Evolutionary conservation across 257 asterid species (phyloP).

Genomic region (Perilla frutescens): DNA sequence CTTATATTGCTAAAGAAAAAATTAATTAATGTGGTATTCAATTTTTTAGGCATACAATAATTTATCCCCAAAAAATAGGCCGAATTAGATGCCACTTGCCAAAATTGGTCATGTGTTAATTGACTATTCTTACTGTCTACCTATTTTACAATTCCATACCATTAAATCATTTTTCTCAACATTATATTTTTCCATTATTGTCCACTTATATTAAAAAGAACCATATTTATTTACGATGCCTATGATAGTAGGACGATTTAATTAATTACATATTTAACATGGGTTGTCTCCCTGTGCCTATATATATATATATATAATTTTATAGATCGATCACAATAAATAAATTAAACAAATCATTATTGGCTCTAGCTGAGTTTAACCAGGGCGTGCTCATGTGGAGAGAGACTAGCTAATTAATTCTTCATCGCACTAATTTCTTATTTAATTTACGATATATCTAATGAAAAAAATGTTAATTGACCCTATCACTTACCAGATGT

Average conservation of each 20-base stretch:
- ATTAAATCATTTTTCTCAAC: background rate
- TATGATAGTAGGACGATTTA: conserved; percentile 8
- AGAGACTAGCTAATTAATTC: too few relatives aligned
- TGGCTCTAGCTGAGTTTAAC: background rate
- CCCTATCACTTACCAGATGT: too few relatives aligned
- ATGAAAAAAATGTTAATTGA: too few relatives aligned
- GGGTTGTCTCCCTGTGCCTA: conserved; percentile 17
- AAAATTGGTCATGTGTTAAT: background rate
- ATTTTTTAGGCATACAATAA: too few relatives aligned
- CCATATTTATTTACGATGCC: background rate
- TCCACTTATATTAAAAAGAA: background rate
- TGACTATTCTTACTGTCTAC: too few relatives aligned
- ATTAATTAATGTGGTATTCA: too few relatives aligned
- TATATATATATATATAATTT: background rate
- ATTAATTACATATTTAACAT: conserved; percentile 22
- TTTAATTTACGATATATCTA: too few relatives aligned
- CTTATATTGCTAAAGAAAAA: too few relatives aligned
- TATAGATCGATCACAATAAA: background rate
- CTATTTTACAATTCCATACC: background rate
- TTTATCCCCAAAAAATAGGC: background rate
- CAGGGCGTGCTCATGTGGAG: conserved; percentile 2
- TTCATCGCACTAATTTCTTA: too few relatives aligned
- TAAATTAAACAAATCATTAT: background rate
- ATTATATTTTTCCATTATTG: too few relatives aligned
- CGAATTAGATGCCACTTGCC: background rate